Percentiles rank a stretch among this genome's conserved stretches.
Evolutionary conservation across 805 yeast genomes (phyloP).

Genomic region (Myxozyma mucilagina): DNA sequence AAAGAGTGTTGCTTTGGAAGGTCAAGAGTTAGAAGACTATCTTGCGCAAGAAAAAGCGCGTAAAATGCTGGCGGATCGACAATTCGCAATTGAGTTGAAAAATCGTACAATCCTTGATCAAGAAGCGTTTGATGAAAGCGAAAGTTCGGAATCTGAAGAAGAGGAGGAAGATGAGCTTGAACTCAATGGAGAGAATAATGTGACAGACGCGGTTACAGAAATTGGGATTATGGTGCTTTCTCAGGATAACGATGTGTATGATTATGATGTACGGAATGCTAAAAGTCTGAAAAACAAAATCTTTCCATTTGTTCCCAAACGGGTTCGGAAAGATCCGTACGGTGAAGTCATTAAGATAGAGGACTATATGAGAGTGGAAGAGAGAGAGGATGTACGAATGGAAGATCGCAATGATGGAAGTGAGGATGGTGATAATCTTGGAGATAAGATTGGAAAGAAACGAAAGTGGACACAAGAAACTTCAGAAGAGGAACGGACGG

Average conservation of each 20-base stretch:
- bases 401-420: slow-evolving; percentile 19
- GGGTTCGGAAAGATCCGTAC: slow-evolving; percentile 73
- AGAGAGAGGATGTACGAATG: slow-evolving; percentile 36
- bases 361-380: slow-evolving; percentile 60
- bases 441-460: slow-evolving; percentile 41
- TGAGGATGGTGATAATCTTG: slow-evolving; percentile 34
- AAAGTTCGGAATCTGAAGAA: slow-evolving; percentile 18
- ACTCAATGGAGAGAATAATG: slow-evolving; percentile 34
- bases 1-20: slow-evolving; percentile 39
- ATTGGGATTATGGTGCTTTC: slow-evolving; percentile 35
- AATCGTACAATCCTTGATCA: slow-evolving; percentile 43
- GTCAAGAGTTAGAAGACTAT: slow-evolving; percentile 40
- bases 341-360: slow-evolving; percentile 73
- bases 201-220: slow-evolving; percentile 32
- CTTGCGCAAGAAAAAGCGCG: slow-evolving; percentile 33
- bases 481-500: slow-evolving; percentile 28
- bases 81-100: slow-evolving; percentile 41
- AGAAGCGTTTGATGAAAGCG: slow-evolving; percentile 25
- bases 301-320: slow-evolving; percentile 72
- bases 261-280: slow-evolving; percentile 54
- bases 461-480: slow-evolving; percentile 43
- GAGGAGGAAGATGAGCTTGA: slow-evolving; percentile 36
- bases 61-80: slow-evolving; percentile 33
- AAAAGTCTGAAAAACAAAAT: slow-evolving; percentile 40
- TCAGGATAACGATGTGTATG: slow-evolving; percentile 46